Percentiles rank a stretch among this genome's conserved stretches.
Conservation (phyloP, 2,329 filamentous ascomycete genomes). For the Fusarium tupiense region DNA sequence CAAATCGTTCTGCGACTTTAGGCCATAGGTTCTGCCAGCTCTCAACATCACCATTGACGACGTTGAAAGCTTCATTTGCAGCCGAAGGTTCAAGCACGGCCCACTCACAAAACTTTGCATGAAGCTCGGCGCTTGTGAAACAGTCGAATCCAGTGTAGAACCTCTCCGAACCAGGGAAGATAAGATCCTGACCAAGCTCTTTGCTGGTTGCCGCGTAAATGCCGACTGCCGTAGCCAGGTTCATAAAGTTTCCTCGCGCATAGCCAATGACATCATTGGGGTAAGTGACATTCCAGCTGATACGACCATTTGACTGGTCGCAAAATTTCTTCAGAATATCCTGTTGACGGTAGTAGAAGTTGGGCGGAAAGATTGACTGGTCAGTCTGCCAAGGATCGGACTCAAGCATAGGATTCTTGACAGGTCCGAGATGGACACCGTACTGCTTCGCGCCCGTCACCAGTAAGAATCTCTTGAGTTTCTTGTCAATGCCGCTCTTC, state of each 20-base stretch:
- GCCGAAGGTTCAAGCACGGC: not conserved
- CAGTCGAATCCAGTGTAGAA: conserved; percentile 1
- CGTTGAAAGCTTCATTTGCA: conserved; percentile 1
- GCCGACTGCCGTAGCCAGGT: conserved; percentile 1
- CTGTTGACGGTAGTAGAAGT: conserved; percentile 20
- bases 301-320: not conserved
- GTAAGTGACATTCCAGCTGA: conserved; percentile 7
- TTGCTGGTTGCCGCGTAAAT: conserved; percentile 2
- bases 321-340: not conserved
- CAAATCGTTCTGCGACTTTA: not conserved
- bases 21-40: conserved; percentile 15
- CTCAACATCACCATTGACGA: conserved; percentile 7
- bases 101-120: conserved; percentile 11
- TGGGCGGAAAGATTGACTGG: conserved; percentile 9
- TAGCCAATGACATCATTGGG: conserved; percentile 20
- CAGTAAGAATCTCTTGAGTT: not conserved
- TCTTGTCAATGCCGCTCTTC: not conserved
- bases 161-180: not conserved
- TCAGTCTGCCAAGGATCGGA: conserved; percentile 1
- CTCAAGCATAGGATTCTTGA: conserved; percentile 7
- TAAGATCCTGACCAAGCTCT: not conserved
- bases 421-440: conserved; percentile 3
- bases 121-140: not conserved
- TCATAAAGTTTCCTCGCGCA: conserved; percentile 20
- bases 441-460: conserved; percentile 8